Evolutionary conservation across 2,329 filamentous ascomycete species (phyloP).

Genomic region (Calycina herbarum): DNA sequence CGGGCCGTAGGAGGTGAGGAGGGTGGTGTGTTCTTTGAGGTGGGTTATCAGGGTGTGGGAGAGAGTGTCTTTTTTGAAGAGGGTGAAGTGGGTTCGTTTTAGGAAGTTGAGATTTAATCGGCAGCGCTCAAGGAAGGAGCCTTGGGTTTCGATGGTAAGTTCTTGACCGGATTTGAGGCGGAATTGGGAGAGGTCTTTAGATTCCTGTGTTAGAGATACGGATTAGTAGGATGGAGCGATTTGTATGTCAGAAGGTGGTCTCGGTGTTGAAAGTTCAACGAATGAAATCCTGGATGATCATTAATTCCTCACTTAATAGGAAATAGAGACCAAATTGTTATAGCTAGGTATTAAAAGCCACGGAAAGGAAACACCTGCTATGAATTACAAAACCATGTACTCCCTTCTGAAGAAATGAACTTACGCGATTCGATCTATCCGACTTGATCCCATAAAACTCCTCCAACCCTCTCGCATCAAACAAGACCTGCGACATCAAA

Average conservation of each 20-base stretch:
- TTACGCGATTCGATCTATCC: conserved; percentile 27
- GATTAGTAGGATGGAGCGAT: not conserved
- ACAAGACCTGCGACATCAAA: conserved; percentile 27
- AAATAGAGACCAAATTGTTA: too few relatives aligned
- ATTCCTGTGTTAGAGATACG: conserved; percentile 19
- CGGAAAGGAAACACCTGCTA: not conserved
- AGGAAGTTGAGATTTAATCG: conserved; percentile 30
- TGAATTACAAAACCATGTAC: not conserved
- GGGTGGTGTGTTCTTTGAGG: conserved; percentile 28
- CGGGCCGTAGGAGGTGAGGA: conserved; percentile 26
- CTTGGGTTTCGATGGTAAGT: conserved; percentile 30
- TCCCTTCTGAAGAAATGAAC: not conserved
- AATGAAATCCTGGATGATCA: too few relatives aligned
- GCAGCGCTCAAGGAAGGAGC: conserved; percentile 29
- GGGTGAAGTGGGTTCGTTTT: conserved; percentile 30
- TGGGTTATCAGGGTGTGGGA: conserved; percentile 28
- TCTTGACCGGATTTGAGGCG: conserved; percentile 25
- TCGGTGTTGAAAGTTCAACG: too few relatives aligned
- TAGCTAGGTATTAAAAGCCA: not conserved
- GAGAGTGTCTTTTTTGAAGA: conserved; percentile 26
- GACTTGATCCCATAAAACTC: conserved; percentile 32
- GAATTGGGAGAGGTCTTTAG: conserved; percentile 30
- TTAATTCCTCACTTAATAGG: too few relatives aligned
- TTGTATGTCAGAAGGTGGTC: not conserved
- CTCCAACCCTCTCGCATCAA: conserved; percentile 29